A percentile compares a stretch with the other conserved stretches of the same genome.
phyloP scores from a whole-genome alignment of 2,329 filamentous ascomycete species.

The Dactylellina haptotyla region DNA sequence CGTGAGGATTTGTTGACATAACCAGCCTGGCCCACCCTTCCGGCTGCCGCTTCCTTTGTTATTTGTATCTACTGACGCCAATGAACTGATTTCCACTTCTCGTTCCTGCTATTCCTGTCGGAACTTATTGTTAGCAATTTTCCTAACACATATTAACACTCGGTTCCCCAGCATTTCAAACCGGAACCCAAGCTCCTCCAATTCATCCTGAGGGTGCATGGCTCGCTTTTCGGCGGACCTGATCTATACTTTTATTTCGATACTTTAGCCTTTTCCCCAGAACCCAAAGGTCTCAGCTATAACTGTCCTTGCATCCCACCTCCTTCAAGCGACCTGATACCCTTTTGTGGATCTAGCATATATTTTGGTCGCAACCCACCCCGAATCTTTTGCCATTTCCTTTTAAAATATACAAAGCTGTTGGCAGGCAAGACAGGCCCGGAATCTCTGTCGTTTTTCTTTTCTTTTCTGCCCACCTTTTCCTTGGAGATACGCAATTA shows the following conservation, averaged over 20 bases:
- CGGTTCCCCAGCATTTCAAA: constrained; percentile 52
- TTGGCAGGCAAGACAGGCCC: constrained; percentile 37
- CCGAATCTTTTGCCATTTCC: constrained; percentile 14
- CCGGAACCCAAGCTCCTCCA: constrained; percentile 50
- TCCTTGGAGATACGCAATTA: not conserved
- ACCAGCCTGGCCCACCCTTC: constrained; percentile 47
- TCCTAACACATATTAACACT: constrained; percentile 52
- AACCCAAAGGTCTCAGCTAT: constrained; percentile 43
- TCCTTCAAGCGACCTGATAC: constrained; percentile 36
- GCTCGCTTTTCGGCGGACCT: constrained; percentile 42
- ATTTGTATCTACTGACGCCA: constrained; percentile 38
- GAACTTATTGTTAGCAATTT: constrained; percentile 41
- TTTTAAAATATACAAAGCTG: constrained; percentile 26
- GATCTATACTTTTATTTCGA: constrained; percentile 51
- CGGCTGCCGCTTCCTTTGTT: constrained; percentile 53
- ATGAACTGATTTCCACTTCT: constrained; percentile 36
- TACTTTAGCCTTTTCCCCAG: constrained; percentile 54
- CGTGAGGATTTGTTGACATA: constrained; percentile 19
- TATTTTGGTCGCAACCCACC: constrained; percentile 47
- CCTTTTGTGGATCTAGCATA: constrained; percentile 47
- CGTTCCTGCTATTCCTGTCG: constrained; percentile 52
- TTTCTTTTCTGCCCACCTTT: not conserved
- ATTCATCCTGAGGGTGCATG: constrained; percentile 51
- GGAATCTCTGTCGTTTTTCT: no score
- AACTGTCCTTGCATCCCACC: constrained; percentile 49